Conservation (phyloP, 2,329 filamentous ascomycete species). For the Aspergillus brasiliensis region DNA sequence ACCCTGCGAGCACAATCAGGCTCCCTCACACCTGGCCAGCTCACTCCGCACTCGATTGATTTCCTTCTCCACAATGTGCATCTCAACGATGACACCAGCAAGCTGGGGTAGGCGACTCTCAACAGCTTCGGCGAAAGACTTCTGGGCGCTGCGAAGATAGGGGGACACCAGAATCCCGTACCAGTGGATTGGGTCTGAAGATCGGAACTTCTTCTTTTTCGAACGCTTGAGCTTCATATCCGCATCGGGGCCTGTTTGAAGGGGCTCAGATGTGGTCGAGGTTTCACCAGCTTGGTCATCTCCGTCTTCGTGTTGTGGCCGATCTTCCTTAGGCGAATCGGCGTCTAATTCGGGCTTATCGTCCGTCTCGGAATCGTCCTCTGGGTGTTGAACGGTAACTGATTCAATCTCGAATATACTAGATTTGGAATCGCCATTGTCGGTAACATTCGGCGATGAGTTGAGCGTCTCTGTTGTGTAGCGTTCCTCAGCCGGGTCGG, state of each 20-base stretch:
- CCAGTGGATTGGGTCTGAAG: constrained; percentile 50
- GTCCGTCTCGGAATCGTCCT: constrained; percentile 12
- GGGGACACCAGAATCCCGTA: constrained; percentile 52
- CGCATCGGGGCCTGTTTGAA: constrained; percentile 5
- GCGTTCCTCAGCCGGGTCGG: background rate
- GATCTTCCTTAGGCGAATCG: background rate
- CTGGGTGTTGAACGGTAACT: background rate
- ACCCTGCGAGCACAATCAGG: background rate
- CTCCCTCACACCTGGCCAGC: constrained; percentile 17
- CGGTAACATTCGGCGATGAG: background rate
- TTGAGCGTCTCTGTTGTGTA: background rate
- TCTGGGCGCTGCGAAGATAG: constrained; percentile 48
- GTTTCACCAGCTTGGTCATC: background rate
- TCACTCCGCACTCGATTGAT: constrained; percentile 34
- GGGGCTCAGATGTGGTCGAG: constrained; percentile 5
- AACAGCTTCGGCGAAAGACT: constrained; percentile 45
- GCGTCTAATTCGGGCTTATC: background rate
- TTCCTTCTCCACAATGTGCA: constrained; percentile 44
- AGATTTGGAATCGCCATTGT: constrained; percentile 7
- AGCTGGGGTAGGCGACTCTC: constrained; percentile 39
- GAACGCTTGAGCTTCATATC: constrained; percentile 19
- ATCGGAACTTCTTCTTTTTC: constrained; percentile 32
- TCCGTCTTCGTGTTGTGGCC: background rate
- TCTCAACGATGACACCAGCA: constrained; percentile 40
- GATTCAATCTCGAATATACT: constrained; percentile 16